Evolutionary conservation across 2,329 filamentous ascomycete genomes (phyloP), one percentile per base, ranked within the genome.

Genomic region (Intubia oerlemansii): DNA sequence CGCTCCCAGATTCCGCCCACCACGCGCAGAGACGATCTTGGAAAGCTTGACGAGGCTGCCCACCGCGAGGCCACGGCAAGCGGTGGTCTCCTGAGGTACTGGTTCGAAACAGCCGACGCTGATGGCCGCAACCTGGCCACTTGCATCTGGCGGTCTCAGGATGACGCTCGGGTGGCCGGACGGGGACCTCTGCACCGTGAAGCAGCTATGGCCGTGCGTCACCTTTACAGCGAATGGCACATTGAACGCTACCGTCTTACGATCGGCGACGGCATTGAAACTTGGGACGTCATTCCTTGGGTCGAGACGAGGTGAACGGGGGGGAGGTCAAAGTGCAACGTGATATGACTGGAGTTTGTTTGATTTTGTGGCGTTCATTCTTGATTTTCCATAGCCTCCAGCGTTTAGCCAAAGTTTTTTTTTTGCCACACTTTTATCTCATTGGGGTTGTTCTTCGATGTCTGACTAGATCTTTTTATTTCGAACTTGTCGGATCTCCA

Each of bases 61-160:
- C 82, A 92, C 46, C 59, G 65, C 15, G 82, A 92, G 47, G 84
- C 84, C 10, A 73, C 72, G 12, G 62, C 62, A 22, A 78, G 70
- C 41, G 82, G 82, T 5, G 81, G 81, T 0, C 64, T 93, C 44
- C 52, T 92, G 44, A 91, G 67, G 49, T 92, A 93, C 50, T 92
- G 84, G 81, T 92, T 90, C 48, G 80, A 81, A 3, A 58, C 54
- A 19, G 72, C 75, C 13, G 69, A 90, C 51, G 53, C 48, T 24
- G 57, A 75, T 29, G 61, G 74, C 36, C 59, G 67, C 43, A 92
- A 92, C 51, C 50, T 93, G 41, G 84, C 84, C 24, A 92, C 82
- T 27, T 82, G 69, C 47, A 46, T 76, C 34, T 76, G 70, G 69
- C 56, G 66, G 37, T 62, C 59, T 18, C 54, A 57, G 24, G 54